Evolutionary conservation across 208 protist genomes (phyloP).

Genomic region (Leishmania tropica): DNA sequence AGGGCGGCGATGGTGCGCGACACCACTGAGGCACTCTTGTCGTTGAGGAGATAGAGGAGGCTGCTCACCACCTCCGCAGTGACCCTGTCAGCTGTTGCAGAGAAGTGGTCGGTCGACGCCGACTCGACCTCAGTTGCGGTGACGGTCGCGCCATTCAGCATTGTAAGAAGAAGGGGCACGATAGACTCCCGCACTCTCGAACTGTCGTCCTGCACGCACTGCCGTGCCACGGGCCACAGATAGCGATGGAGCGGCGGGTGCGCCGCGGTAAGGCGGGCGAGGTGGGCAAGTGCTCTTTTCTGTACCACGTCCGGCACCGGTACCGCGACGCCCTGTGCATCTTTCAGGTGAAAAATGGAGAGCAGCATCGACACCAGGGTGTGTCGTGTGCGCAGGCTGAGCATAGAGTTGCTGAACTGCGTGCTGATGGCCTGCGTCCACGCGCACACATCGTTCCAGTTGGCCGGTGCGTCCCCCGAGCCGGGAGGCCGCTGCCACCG

Average conservation of each 20-base stretch:
- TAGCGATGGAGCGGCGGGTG: slow-evolving; percentile 63
- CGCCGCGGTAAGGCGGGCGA: slow-evolving; percentile 51
- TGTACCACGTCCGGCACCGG: slow-evolving; percentile 45
- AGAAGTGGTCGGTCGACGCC: neutral
- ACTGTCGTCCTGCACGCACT: slow-evolving; percentile 72
- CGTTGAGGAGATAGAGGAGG: slow-evolving; percentile 73
- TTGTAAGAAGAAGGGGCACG: slow-evolving; percentile 71
- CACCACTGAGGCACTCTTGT: slow-evolving; percentile 73
- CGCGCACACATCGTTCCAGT: slow-evolving; percentile 38
- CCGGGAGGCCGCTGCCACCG: slow-evolving; percentile 13
- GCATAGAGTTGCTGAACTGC: slow-evolving; percentile 42
- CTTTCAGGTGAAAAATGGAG: slow-evolving; percentile 62
- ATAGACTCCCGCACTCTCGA: slow-evolving; percentile 78
- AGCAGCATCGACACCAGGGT: slow-evolving; percentile 66
- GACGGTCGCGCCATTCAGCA: slow-evolving; percentile 41
- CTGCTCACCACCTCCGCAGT: slow-evolving; percentile 64
- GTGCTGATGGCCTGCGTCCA: slow-evolving; percentile 47
- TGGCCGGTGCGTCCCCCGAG: neutral
- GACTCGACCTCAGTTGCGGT: neutral
- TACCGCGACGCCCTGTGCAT: slow-evolving; percentile 38
- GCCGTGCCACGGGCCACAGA: slow-evolving; percentile 72
- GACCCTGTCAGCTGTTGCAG: slow-evolving; percentile 5
- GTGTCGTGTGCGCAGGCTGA: slow-evolving; percentile 48
- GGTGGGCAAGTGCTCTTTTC: slow-evolving; percentile 53
- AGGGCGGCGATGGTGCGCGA: slow-evolving; percentile 69